Base-by-base conservation (phyloP, 2,329 filamentous ascomycete genomes). In the Diplodia scrobiculata region DNA sequence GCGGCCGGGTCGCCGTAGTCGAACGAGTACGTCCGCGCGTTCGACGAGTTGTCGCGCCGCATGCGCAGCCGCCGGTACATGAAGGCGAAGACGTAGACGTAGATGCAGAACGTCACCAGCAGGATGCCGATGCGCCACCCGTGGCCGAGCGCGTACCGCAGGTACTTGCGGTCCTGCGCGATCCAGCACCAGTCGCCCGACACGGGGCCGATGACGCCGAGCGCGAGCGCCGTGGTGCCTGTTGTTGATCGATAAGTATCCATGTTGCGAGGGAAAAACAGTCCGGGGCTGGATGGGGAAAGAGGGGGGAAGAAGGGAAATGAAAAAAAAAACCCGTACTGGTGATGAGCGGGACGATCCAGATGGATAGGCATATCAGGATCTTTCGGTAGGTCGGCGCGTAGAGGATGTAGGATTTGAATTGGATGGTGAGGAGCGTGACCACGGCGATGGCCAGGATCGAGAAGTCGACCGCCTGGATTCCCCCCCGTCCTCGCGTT, bases 111-210 rank as follows among this genome's bases (percentile, higher is more conserved):
- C 1, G 78, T 79, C 9, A 71, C 69, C 41, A 78, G 67, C 64
- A 82, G 79, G 47, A 82, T 79, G 19, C 75, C 73, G 62, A 82
- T 76, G 13, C 81, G 77, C 80, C 80, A 82, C 50, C 77, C 80
- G 66, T 83, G 80, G 0, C 79, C 79, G 52, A 83, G 73, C 1
- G 72, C 76, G 66, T 82, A 83, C 25, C 81, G 77, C 21, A 81
- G 72, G 13, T 75, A 76, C 34, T 73, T 68, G 21, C 75, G 71
- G 1, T 73, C 69, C 11, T 72, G 68, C 14, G 74, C 70, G 67
- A 83, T 82, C 81, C 81, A 83, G 71, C 81, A 82, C 80, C 81
- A 83, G 67, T 82, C 82, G 0, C 80, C 80, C 2, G 78, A 79
- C 1, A 81, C 79, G 45, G 78, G 77, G 2, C 71, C 74, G 65